A percentile compares a stretch with the other conserved stretches of the same genome.
phyloP scores from a whole-genome alignment of 1,284 basidiomycete genomes.

The Butyriboletus pseudospeciosus region DNA sequence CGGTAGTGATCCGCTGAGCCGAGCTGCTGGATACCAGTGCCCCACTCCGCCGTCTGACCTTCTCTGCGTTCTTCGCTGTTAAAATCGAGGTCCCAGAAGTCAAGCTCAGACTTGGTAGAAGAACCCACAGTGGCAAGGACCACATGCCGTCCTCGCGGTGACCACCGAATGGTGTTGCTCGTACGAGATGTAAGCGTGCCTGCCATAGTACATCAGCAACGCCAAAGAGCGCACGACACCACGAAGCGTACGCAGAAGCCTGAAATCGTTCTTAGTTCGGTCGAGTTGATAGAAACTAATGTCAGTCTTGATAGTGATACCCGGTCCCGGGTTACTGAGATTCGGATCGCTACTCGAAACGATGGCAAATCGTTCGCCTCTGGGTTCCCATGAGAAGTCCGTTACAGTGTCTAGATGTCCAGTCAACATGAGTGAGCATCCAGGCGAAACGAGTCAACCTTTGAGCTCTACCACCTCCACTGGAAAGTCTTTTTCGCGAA shows the following conservation, averaged over 20 bases:
- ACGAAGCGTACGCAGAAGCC: slow-evolving; percentile 65
- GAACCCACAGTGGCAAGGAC: slow-evolving; percentile 95
- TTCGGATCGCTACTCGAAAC: slow-evolving; percentile 95
- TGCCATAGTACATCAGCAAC: slow-evolving; percentile 29
- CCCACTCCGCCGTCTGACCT: slow-evolving; percentile 68
- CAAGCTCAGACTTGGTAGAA: slow-evolving; percentile 92
- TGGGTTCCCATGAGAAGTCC: slow-evolving; percentile 99
- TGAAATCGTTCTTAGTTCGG: slow-evolving; percentile 92
- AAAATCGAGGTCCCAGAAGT: slow-evolving; percentile 99
- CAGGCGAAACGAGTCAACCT: slow-evolving; percentile 44
- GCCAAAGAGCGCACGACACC: neutral
- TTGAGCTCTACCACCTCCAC: slow-evolving; percentile 98
- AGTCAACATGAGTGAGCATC: slow-evolving; percentile 7
- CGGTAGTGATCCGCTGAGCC: slow-evolving; percentile 96
- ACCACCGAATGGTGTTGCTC: slow-evolving; percentile 96
- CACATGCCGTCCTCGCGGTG: slow-evolving; percentile 93
- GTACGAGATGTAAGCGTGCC: slow-evolving; percentile 82
- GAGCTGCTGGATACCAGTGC: slow-evolving; percentile 82
- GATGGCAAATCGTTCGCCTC: slow-evolving; percentile 93
- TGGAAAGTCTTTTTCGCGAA: slow-evolving; percentile 97
- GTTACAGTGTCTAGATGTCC: slow-evolving; percentile 79
- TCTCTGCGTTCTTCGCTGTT: slow-evolving; percentile 72
- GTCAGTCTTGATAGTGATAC: slow-evolving; percentile 93
- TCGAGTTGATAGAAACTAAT: slow-evolving; percentile 97
- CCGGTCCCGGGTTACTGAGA: slow-evolving; percentile 82